These are phyloP conservation scores for Lathyrus sativus DNA, from an alignment of 306 rosid genomes.

Conservation along the genomic window DNA sequence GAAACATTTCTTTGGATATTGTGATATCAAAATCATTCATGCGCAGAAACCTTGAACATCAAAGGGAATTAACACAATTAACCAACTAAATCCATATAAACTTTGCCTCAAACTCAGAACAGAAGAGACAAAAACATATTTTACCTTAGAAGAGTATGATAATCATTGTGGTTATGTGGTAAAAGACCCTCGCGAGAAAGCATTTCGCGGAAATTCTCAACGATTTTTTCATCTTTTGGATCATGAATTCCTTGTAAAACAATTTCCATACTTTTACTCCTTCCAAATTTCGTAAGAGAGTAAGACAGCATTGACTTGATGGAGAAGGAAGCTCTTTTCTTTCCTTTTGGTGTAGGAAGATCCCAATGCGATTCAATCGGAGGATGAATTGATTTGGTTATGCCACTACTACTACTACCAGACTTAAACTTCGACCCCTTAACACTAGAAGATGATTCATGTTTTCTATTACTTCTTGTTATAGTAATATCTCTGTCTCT, in stretches of 20 bases:
- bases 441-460: constrained; percentile 32
- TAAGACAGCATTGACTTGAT: constrained; percentile 50
- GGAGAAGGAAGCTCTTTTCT: constrained; percentile 29
- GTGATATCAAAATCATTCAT: constrained; percentile 78
- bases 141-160: constrained; percentile 87
- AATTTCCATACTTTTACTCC: constrained; percentile 50
- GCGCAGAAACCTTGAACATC: constrained; percentile 66
- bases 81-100: constrained; percentile 7
- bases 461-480: constrained; percentile 41
- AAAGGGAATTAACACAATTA: neutral
- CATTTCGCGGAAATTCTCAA: constrained; percentile 60
- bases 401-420: constrained; percentile 31
- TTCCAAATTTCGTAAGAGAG: constrained; percentile 51
- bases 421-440: constrained; percentile 7
- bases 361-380: constrained; percentile 75
- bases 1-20: constrained; percentile 70
- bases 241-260: constrained; percentile 68
- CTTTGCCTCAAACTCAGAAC: neutral
- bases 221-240: constrained; percentile 59
- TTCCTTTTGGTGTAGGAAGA: constrained; percentile 37
- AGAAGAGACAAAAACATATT: neutral
- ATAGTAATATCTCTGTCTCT: constrained; percentile 36
- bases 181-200: constrained; percentile 58
- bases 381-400: constrained; percentile 53
- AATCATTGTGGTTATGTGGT: constrained; percentile 66